Conservation (phyloP, 2,329 filamentous ascomycete genomes). For the Colletotrichum gloeosporioides region DNA sequence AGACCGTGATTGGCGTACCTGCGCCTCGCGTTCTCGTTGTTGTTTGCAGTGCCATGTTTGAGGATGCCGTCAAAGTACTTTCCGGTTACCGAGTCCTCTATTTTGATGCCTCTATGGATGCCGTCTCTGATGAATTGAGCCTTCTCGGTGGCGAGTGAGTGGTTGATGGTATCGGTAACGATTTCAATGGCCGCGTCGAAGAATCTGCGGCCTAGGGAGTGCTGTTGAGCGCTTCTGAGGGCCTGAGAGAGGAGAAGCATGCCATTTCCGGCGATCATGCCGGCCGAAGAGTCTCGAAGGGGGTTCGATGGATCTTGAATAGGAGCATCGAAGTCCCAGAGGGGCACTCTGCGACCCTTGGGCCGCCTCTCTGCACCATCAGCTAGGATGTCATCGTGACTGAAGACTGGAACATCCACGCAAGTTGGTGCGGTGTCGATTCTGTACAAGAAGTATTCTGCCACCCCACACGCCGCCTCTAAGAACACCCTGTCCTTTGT, state of each 20-base stretch:
- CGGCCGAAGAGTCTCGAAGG: conserved; percentile 38
- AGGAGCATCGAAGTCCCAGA: conserved; percentile 55
- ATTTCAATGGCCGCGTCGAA: conserved; percentile 15
- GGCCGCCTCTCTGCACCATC: neutral
- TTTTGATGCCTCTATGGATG: neutral
- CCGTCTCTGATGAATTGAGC: conserved; percentile 3
- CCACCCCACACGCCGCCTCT: conserved; percentile 45
- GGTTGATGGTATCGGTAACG: conserved; percentile 23
- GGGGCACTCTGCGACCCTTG: conserved; percentile 30
- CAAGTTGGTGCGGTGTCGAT: conserved; percentile 32
- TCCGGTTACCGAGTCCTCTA: conserved; percentile 6
- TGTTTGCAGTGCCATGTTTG: conserved; percentile 38
- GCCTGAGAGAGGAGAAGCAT: conserved; percentile 29
- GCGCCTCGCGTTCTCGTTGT: conserved; percentile 32
- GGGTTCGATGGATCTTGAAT: conserved; percentile 28
- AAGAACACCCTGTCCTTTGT: conserved; percentile 47
- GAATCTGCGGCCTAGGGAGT: conserved; percentile 1
- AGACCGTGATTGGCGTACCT: conserved; percentile 42
- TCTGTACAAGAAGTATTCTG: conserved; percentile 51
- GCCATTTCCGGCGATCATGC: conserved; percentile 31
- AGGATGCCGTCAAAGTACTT: conserved; percentile 34
- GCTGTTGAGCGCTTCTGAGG: conserved; percentile 7
- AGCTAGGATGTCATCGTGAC: fast-evolving
- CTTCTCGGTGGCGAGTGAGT: conserved; percentile 29
- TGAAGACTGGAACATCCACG: conserved; percentile 24